Percentiles rank a stretch among this genome's conserved stretches.
phyloP scores from a whole-genome alignment of 805 yeast genomes.

The Metschnikowia lachancei region DNA sequence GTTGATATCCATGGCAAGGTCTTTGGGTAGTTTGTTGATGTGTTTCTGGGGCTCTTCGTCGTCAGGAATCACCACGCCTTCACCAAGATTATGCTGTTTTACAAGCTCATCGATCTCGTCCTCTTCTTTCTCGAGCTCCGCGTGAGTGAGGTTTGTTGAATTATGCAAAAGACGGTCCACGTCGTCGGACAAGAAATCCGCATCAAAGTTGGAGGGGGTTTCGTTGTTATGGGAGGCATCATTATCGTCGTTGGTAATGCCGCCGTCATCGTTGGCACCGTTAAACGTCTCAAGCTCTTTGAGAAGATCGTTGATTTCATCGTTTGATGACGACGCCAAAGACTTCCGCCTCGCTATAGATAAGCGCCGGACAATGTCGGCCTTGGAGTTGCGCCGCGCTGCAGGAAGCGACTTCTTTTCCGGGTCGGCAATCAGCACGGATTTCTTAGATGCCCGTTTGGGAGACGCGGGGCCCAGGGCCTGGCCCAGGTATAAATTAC shows the following conservation, averaged over 20 bases:
- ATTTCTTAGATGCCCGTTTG: constrained; percentile 12
- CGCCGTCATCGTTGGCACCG: constrained; percentile 7
- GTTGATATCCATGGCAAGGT: constrained; percentile 29
- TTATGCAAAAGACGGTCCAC: constrained; percentile 13
- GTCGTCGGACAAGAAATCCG: constrained; percentile 10
- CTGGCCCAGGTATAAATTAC: constrained; percentile 42
- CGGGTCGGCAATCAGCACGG: constrained; percentile 1
- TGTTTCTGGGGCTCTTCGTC: background rate
- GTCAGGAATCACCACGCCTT: constrained; percentile 29
- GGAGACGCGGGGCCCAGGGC: constrained; percentile 23
- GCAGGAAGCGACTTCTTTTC: constrained; percentile 4
- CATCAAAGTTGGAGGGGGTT: constrained; percentile 13
- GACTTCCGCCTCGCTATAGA: constrained; percentile 40
- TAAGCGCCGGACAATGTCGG: constrained; percentile 25
- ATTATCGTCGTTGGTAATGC: too few relatives aligned
- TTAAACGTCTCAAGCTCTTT: constrained; percentile 35
- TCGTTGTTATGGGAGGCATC: background rate
- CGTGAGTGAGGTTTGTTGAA: constrained; percentile 25
- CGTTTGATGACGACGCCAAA: constrained; percentile 37
- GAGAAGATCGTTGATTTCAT: constrained; percentile 38
- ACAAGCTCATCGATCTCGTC: constrained; percentile 38
- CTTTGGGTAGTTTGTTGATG: constrained; percentile 5
- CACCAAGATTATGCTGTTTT: constrained; percentile 34
- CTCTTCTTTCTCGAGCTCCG: constrained; percentile 29
- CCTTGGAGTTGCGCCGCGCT: constrained; percentile 14